These are phyloP conservation scores for Podospora pseudocomata DNA, from an alignment of 495 filamentous ascomycete genomes.

Conservation along the genomic window DNA sequence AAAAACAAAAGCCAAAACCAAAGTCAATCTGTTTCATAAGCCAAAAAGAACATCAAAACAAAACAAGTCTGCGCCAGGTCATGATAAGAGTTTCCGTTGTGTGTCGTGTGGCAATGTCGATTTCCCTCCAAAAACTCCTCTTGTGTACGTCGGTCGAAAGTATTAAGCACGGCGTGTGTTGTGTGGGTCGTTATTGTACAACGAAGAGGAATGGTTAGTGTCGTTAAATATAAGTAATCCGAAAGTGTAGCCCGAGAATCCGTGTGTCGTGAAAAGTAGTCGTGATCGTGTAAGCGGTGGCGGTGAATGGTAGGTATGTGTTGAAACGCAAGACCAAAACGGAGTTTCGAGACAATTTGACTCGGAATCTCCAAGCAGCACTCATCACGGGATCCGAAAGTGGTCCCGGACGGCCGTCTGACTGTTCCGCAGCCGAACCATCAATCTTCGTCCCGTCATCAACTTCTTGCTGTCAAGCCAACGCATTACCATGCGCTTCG, in stretches of 20 bases:
- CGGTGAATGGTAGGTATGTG: background rate
- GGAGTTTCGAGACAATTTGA: constrained; percentile 4
- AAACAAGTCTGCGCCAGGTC: background rate
- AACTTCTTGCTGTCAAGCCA: background rate
- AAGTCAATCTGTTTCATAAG: background rate
- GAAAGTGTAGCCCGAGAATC: background rate
- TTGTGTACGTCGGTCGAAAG: background rate
- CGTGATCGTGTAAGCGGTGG: background rate
- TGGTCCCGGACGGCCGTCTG: background rate
- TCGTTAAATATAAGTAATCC: background rate
- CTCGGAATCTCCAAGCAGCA: constrained; percentile 5
- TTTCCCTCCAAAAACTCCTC: background rate
- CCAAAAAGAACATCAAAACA: background rate
- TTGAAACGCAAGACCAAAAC: constrained; percentile 1
- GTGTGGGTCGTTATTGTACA: background rate
- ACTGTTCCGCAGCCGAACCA: background rate
- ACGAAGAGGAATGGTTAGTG: background rate
- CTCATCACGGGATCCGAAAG: background rate
- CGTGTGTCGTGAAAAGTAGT: constrained; percentile 1
- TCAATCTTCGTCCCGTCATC: constrained; percentile 1
- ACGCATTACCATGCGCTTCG: background rate
- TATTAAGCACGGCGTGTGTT: background rate
- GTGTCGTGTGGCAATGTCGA: background rate
- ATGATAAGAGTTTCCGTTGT: background rate
- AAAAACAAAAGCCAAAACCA: constrained; percentile 4